These are phyloP conservation scores for Garcileccinum viscosum DNA, from an alignment of 1,284 basidiomycete species.

Conservation along the genomic window DNA sequence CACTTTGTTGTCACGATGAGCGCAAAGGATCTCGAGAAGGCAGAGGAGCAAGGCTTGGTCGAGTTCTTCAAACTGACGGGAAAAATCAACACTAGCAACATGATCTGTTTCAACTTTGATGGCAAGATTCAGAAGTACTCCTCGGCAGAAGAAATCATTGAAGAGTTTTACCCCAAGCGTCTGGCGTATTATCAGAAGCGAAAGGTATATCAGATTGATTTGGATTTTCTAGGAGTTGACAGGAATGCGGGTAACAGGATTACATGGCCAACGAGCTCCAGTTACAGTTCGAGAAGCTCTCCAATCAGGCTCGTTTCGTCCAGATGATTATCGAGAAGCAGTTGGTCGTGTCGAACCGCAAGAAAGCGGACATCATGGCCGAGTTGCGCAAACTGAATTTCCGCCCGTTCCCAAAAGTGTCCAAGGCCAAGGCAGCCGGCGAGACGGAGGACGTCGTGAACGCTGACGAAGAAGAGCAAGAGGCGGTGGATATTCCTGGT, in stretches of 20 bases:
- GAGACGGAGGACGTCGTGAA: conserved; percentile 74
- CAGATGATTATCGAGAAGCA: conserved; percentile 93
- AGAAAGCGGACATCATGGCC: conserved; percentile 84
- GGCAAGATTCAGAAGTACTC: conserved; percentile 96
- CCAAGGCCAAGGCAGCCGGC: conserved; percentile 73
- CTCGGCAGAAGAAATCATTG: conserved; percentile 89
- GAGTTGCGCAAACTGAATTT: conserved; percentile 89
- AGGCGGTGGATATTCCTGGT: conserved; percentile 48
- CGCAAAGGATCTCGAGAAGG: conserved; percentile 83
- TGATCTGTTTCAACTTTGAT: conserved; percentile 98
- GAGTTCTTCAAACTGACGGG: conserved; percentile 92
- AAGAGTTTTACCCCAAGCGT: conserved; percentile 92
- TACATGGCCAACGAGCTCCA: conserved; percentile 87
- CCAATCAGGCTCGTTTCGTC: conserved; percentile 97
- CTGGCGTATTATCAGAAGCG: conserved; percentile 93
- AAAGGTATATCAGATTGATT: conserved; percentile 66
- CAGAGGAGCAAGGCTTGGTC: conserved; percentile 86
- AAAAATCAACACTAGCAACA: conserved; percentile 90
- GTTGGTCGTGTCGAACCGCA: conserved; percentile 91
- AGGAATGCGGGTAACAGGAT: conserved; percentile 58
- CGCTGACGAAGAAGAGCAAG: conserved; percentile 63
- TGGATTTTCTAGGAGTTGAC: conserved; percentile 1
- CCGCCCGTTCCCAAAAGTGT: conserved; percentile 85
- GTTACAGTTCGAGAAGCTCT: conserved; percentile 81
- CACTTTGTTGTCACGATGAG: conserved; percentile 89